Evolutionary conservation across 2,329 filamentous ascomycete species (phyloP), one percentile per base, ranked within the genome.

Genomic region (Boeremia exigua): DNA sequence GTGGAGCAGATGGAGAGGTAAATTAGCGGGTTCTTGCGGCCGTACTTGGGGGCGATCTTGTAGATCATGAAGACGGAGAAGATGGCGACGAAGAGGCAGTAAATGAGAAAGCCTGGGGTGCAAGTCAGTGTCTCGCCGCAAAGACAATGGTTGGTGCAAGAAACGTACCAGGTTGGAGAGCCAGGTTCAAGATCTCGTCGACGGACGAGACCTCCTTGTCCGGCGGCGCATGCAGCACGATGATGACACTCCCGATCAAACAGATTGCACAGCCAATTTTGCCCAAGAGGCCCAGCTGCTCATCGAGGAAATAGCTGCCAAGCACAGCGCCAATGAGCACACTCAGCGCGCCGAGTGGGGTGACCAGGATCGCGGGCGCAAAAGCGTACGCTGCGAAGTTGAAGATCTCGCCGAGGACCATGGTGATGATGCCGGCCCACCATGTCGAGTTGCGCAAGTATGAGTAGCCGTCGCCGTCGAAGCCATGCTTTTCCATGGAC

Each of bases 311-410:
- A 77, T 99, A 98, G 61, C 95, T 93, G 46, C 95, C 94, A 54
- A 99, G 79, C 28, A 99, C 92, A 17, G 95, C 93, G 62, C 92
- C 95, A 70, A 99, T 97, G 63, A 99, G 82, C 54, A 99, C 96
- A 72, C 91, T 95, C 60, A 99, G 83, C 52, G 95, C 95, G 59
- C 95, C 95, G 23, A 99, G 82, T 25, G 95, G 95, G 5, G 95
- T 99, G 36, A 99, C 95, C 48, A 99, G 84, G 77, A 99, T 99
- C n/a, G 95, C 96, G 36, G 95, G 95, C 63, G 95, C 95, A 78
- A 98, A 99, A 7, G 95, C 95, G 75, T 99, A 99, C 59, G 95
- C 95, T 46, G 93, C 93, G 75, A 99, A 99, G 78, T 99, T 99
- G 79, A 92, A 96, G 55, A 97, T 81, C 79, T 99, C 95, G 72